These are phyloP conservation scores for Penicillium sp. DNA, from an alignment of 2,329 filamentous ascomycete species.

Conservation along the genomic window DNA sequence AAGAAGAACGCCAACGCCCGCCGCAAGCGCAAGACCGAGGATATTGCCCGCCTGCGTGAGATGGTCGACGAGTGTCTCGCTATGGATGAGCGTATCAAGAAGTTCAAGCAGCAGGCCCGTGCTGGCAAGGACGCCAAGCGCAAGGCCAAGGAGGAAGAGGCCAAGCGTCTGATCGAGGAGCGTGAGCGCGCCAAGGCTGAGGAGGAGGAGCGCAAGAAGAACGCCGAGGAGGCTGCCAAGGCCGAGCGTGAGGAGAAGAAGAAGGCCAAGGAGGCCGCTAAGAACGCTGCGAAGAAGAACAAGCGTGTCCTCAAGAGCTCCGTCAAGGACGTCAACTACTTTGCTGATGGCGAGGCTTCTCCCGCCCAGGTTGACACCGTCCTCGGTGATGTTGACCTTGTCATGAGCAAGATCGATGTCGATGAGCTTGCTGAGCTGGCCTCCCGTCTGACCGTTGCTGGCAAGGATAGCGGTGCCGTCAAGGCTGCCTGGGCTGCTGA, in stretches of 20 bases:
- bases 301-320: slow-evolving; percentile 93
- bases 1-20: slow-evolving; percentile 97
- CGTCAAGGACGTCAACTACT: slow-evolving; percentile 98
- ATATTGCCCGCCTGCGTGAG: slow-evolving; percentile 86
- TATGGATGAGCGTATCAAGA: slow-evolving; percentile 93
- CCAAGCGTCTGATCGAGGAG: slow-evolving; percentile 84
- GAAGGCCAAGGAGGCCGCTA: slow-evolving; percentile 98
- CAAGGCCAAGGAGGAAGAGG: slow-evolving; percentile 85
- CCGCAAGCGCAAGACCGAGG: slow-evolving; percentile 99
- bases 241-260: slow-evolving; percentile 78
- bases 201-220: slow-evolving; percentile 76
- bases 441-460: slow-evolving; percentile 72
- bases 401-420: slow-evolving; percentile 85
- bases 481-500: slow-evolving; percentile 81
- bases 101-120: slow-evolving; percentile 88
- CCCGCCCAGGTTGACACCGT: slow-evolving; percentile 79
- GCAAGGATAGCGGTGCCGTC: slow-evolving; percentile 81
- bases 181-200: slow-evolving; percentile 81
- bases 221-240: slow-evolving; percentile 87
- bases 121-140: slow-evolving; percentile 96
- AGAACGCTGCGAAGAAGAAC: slow-evolving; percentile 99
- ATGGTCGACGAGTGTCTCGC: slow-evolving; percentile 84
- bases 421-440: slow-evolving; percentile 88
- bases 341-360: slow-evolving; percentile 72
- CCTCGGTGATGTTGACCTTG: slow-evolving; percentile 79